Base-by-base conservation (phyloP, 106 monocot genomes). In the Dactylorhiza incarnata region DNA sequence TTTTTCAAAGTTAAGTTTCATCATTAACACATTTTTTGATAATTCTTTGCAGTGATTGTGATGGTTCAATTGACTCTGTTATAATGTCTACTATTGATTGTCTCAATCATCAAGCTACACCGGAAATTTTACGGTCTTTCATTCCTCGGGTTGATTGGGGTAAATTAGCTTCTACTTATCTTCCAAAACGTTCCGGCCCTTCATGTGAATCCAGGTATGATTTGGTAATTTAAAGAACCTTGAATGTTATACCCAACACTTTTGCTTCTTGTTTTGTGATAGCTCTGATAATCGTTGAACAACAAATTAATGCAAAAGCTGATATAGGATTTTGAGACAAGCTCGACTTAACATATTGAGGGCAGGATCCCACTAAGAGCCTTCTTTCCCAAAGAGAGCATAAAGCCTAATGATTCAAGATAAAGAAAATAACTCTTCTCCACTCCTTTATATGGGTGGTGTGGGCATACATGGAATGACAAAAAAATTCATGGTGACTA, bases 191-290 rank as follows among this genome's bases (percentile, higher is more conserved):
- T 74, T 88, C 91, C 77, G 94, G 91, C 79, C 73, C 79, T 66
- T 91, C 94, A 76, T 94, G 99, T 82, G 89, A 99, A 85, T 73
- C 94, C 84, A 89, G 99, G 99, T 99, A 84, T 48, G 54, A 44
- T 11, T 73, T 73, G 20, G 37, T 74, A 37, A 37, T 37, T 37
- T 25, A 43, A 3, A 54, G n/a, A 49, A 72, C 23, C 22, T 72
- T 72, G 52, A 43, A 17, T 49, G 49, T 51, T 73, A 6, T 24
- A 11, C 6, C 1, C 51, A 65, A 65, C 5, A 13, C 12, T 26
- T 22, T 26, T 65, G n/a, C 48, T 22, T 72, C 71, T 72, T 72
- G 7, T 72, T 22, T 37, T 37, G 37, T 37, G 37, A 37, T 37
- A 37, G 37, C 0, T 37, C 37, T 1, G 37, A 37, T 37, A 37